Percentiles rank a stretch among this genome's conserved stretches.
Evolutionary conservation across 1,284 basidiomycete genomes (phyloP).

Genomic region (Coriolopsis trogii): DNA sequence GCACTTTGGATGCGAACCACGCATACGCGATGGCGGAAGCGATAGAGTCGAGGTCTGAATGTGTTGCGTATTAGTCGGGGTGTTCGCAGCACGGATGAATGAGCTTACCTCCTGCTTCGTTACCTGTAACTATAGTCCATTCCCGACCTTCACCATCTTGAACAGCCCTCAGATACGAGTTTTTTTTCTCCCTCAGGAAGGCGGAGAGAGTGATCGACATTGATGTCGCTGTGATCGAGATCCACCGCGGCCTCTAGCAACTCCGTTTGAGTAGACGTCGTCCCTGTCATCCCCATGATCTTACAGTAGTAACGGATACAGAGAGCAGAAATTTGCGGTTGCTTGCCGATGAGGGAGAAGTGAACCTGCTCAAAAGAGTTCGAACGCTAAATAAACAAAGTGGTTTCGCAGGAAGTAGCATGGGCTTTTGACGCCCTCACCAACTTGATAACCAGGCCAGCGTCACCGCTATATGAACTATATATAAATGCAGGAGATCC

Average conservation of each 20-base stretch:
- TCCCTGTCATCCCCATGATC: neutral
- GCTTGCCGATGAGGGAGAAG: too few species aligned
- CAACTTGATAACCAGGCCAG: neutral
- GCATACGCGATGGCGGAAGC: slow-evolving; percentile 85
- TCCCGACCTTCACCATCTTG: slow-evolving; percentile 45
- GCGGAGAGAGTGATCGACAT: slow-evolving; percentile 3
- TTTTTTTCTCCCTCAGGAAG: slow-evolving; percentile 37
- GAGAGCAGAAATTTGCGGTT: neutral
- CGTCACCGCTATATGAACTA: too few species aligned
- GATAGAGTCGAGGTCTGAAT: slow-evolving; percentile 83
- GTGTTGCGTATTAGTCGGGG: neutral
- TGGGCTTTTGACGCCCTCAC: neutral
- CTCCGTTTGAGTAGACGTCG: slow-evolving; percentile 7
- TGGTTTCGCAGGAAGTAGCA: neutral
- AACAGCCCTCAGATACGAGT: slow-evolving; percentile 49
- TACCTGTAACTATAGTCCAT: slow-evolving; percentile 89
- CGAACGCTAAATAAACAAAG: too few species aligned
- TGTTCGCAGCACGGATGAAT: neutral
- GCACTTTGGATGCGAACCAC: slow-evolving; percentile 61
- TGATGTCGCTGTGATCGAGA: too few species aligned
- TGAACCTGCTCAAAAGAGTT: too few species aligned
- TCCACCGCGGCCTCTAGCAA: slow-evolving; percentile 12
- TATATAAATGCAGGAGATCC: too few species aligned
- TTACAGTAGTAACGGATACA: slow-evolving; percentile 3
- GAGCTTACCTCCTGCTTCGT: slow-evolving; percentile 85